These are phyloP conservation scores for Ophiostoma sp. DNA, from an alignment of 2,329 filamentous ascomycete species.

Conservation along the genomic window DNA sequence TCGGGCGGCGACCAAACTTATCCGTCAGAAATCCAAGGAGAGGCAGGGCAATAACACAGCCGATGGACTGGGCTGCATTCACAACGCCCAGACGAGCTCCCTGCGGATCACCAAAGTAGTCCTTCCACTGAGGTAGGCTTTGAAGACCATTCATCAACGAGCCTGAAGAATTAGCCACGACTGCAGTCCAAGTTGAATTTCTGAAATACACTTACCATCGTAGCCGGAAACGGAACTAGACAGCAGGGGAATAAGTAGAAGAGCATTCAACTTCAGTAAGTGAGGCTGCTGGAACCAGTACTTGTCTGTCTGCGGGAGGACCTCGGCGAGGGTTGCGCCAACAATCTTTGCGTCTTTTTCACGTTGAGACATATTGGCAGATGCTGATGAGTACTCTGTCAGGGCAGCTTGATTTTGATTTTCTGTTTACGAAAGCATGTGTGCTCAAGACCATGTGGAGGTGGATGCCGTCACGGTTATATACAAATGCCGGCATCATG, in stretches of 20 bases:
- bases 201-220: neutral
- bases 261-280: slow-evolving; percentile 19
- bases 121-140: slow-evolving; percentile 34
- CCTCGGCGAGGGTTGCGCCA: slow-evolving; percentile 29
- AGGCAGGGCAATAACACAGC: slow-evolving; percentile 35
- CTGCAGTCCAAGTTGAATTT: neutral
- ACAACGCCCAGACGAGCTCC: slow-evolving; percentile 32
- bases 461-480: neutral
- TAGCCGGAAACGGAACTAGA: neutral
- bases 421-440: too few relatives aligned
- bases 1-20: slow-evolving; percentile 46
- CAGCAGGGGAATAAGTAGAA: slow-evolving; percentile 17
- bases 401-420: too few relatives aligned
- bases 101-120: slow-evolving; percentile 33
- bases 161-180: slow-evolving; percentile 20
- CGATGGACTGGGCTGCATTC: slow-evolving; percentile 32
- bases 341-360: slow-evolving; percentile 26
- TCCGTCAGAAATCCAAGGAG: slow-evolving; percentile 51
- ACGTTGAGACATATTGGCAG: neutral
- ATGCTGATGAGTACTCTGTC: too few relatives aligned
- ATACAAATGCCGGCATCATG: neutral
- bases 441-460: too few relatives aligned
- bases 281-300: slow-evolving; percentile 21
- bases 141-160: slow-evolving; percentile 40
- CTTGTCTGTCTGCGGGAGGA: slow-evolving; percentile 19